These are phyloP conservation scores for Moricandia arvensis DNA, from an alignment of 345 rosid genomes.

Conservation along the genomic window DNA sequence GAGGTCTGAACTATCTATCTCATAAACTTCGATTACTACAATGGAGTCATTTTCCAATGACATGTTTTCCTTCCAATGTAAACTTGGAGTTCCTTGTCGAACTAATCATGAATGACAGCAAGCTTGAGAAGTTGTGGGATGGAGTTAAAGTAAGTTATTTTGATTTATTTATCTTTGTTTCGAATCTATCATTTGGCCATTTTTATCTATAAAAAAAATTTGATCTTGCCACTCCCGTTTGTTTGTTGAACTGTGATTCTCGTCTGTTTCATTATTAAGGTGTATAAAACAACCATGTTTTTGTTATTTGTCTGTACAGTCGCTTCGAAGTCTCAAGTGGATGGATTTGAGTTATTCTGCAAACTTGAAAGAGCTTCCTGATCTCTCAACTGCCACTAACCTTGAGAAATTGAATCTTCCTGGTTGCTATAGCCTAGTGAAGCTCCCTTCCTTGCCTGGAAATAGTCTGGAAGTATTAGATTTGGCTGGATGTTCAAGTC, in stretches of 20 bases:
- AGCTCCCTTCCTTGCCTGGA: background rate
- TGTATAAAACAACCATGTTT: no score
- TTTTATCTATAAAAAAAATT: no score
- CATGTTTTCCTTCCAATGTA: conserved; percentile 5
- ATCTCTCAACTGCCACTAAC: conserved; percentile 8
- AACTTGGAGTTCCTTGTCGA: conserved; percentile 7
- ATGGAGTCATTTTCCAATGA: conserved; percentile 14
- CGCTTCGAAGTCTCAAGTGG: conserved; percentile 6
- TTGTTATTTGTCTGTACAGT: conserved; percentile 7
- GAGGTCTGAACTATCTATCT: background rate
- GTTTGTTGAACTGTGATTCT: background rate
- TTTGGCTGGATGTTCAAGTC: background rate
- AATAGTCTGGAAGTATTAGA: background rate
- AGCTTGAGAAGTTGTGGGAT: conserved; percentile 28
- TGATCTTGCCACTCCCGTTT: no score
- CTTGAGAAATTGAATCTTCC: background rate
- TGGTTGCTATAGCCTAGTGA: background rate
- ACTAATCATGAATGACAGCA: background rate
- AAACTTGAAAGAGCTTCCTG: conserved; percentile 16
- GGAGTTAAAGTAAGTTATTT: conserved; percentile 8
- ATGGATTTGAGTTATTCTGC: background rate
- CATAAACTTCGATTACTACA: conserved; percentile 10
- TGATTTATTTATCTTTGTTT: background rate
- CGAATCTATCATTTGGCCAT: background rate
- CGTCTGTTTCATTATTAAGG: background rate